Base-by-base conservation (phyloP, 306 rosid genomes). In the Pyrus betulifolia region DNA sequence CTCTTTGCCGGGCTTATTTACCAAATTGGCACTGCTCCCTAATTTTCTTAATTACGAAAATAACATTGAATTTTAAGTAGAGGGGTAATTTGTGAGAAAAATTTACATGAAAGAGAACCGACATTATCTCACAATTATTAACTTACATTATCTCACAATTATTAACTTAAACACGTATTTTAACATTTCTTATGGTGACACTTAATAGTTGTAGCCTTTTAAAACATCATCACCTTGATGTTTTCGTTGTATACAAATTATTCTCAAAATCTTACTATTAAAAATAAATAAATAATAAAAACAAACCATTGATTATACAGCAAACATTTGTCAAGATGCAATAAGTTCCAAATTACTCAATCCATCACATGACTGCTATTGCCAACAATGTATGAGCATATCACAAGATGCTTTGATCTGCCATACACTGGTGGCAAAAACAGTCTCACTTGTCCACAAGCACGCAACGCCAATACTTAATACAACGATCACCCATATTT, bases 361-460 rank as follows among this genome's bases (percentile, higher is more conserved):
- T 23, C 25, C 57, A 73, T 59, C 23, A 67, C 30, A 21, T 38
- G 54, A 12, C 21, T 25, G 67, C 58, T 28, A 72, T 57, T 6
- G 30, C 77, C 35, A 27, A 27, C 30, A 61, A 27, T 2, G 18
- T 14, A 42, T 52, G 30, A 65, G 72, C 19, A 19, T 42, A 5
- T 11, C 74, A 44, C 35, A 28, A 6, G 63, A 75, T 11, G 23
- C 65, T 60, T 69, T 19, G 30, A 51, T 46, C 69, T 46, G 11
- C 72, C 68, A 55, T 59, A 31, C 78, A 81, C 33, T 75, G 27
- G 54, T 33, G 2, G 49, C 58, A 80, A 51, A 38, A 68, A 46
- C 72, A 55, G 51, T 19, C 59, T 54, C 1, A 6, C 31, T 19
- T 21, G 33, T 51, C 6, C 74, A 59, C 75, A 11, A 71, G 17